A percentile compares a stretch with the other conserved stretches of the same genome.
These are phyloP conservation scores for Halenospora varia DNA, from an alignment of 495 filamentous ascomycete genomes.

Conservation along the genomic window DNA sequence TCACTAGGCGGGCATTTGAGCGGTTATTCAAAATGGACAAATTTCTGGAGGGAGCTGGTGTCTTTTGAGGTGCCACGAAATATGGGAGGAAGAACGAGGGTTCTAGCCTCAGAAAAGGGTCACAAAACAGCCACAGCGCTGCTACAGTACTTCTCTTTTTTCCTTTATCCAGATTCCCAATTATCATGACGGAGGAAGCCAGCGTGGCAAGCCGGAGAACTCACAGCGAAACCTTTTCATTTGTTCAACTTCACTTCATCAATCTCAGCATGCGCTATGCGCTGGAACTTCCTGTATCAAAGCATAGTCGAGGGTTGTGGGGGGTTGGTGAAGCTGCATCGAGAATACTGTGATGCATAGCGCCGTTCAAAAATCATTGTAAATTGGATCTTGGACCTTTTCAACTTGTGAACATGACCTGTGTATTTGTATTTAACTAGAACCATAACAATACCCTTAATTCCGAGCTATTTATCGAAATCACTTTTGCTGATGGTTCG, in stretches of 20 bases:
- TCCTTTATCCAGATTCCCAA: neutral
- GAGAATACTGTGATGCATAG: slow-evolving; percentile 10
- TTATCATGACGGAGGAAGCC: neutral
- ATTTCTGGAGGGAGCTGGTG: slow-evolving; percentile 10
- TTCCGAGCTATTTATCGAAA: too few species aligned
- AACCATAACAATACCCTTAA: too few species aligned
- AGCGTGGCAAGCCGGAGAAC: neutral
- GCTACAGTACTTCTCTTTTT: slow-evolving; percentile 1
- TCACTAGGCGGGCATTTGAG: slow-evolving; percentile 9
- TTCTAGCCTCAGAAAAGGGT: neutral
- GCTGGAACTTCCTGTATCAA: slow-evolving; percentile 19
- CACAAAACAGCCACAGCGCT: neutral
- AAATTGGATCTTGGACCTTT: neutral
- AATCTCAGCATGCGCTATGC: slow-evolving; percentile 16
- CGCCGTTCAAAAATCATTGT: slow-evolving; percentile 2
- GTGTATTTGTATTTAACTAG: neutral
- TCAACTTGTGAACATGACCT: neutral
- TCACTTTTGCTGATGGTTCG: too few species aligned
- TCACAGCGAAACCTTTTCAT: slow-evolving; percentile 14
- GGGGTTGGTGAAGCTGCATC: neutral
- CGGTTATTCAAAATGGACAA: slow-evolving; percentile 19
- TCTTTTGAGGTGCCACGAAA: neutral
- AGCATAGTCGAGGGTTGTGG: slow-evolving; percentile 12
- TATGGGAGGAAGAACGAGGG: neutral
- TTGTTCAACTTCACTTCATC: slow-evolving; percentile 24